Evolutionary conservation across 192 early-diverging fungal genomes (phyloP), one percentile per base, ranked within the genome.

Genomic region (Pilaira anomala): DNA sequence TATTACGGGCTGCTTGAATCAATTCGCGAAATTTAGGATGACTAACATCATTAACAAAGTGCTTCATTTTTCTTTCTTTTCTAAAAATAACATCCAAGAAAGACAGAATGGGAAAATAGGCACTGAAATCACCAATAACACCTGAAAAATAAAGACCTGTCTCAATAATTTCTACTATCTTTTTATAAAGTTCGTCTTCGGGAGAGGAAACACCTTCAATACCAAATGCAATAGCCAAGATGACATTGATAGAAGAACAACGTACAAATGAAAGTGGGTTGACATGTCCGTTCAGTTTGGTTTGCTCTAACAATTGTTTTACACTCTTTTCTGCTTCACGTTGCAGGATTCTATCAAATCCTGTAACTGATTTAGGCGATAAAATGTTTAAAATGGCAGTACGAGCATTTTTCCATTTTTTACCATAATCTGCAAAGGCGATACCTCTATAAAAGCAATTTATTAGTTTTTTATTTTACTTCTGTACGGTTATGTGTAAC

Each of bases 381-480:
- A 60, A 18, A 6, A 60, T 60, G 8, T n/a, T 28, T 28, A 60
- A 29, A 48, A 26, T 44, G 11, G 44, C 28, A 2, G 59, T 29
- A 7, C 44, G 41, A 21, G 42, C 26, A 26, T 60, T 44, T 29
- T 60, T 60, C 59, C 41, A 45, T 9, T 60, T 60, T 26, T 48
- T 45, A 46, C 25, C 21, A 46, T 44, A 46, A 29, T 45, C 16
- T 16, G 25, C 44, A 29, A 48, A 60, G 7, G 29, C 44, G 19
- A 60, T 60, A 45, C 44, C 59, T 60, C 59, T 60, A 60, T 28
- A 5, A 50, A 49, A 49, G 19, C 7, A 49, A 49, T 22, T 50
- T 24, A n/a, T n/a, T 6, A 46, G 13, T 24, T 50, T 21, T 50
- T 11, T 24, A 22, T 0, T 11, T 50, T n/a, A n/a, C n/a, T n/a